A percentile compares a stretch with the other conserved stretches of the same genome.
These are phyloP conservation scores for Helichrysum umbraculigerum DNA, from an alignment of 129 eudicot genomes.

Conservation along the genomic window DNA sequence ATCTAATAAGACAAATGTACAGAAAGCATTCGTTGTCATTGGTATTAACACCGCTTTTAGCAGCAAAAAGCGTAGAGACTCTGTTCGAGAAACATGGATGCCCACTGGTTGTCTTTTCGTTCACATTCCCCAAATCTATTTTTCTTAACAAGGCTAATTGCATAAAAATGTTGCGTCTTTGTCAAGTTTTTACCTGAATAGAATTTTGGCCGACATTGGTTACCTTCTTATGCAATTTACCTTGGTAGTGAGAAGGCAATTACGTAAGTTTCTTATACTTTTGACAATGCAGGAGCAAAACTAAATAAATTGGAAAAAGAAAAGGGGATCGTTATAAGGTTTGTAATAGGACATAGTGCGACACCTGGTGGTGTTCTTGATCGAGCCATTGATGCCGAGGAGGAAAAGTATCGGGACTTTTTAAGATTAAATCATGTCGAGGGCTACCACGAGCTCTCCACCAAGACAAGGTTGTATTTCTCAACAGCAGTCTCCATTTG, in stretches of 20 bases:
- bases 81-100: slow-evolving; percentile 88
- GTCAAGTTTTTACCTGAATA: neutral
- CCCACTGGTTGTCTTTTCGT: slow-evolving; percentile 49
- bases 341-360: slow-evolving; percentile 74
- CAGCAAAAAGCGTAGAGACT: slow-evolving; percentile 79
- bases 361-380: slow-evolving; percentile 69
- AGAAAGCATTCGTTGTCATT: slow-evolving; percentile 62
- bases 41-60: slow-evolving; percentile 88
- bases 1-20: slow-evolving; percentile 29
- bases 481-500: slow-evolving; percentile 55
- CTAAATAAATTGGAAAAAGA: slow-evolving; percentile 62
- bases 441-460: slow-evolving; percentile 76
- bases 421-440: slow-evolving; percentile 63
- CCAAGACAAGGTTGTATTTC: slow-evolving; percentile 65
- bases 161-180: no score
- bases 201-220: neutral
- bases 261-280: neutral
- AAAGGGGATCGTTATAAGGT: slow-evolving; percentile 66
- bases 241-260: neutral
- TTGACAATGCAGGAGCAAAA: slow-evolving; percentile 45
- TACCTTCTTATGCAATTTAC: neutral
- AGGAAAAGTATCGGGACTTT: slow-evolving; percentile 56
- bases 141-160: no score
- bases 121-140: neutral
- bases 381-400: slow-evolving; percentile 56